Evolutionary conservation across 176 grass and related monocot species (phyloP).

Genomic region (Oryza rufipogon): DNA sequence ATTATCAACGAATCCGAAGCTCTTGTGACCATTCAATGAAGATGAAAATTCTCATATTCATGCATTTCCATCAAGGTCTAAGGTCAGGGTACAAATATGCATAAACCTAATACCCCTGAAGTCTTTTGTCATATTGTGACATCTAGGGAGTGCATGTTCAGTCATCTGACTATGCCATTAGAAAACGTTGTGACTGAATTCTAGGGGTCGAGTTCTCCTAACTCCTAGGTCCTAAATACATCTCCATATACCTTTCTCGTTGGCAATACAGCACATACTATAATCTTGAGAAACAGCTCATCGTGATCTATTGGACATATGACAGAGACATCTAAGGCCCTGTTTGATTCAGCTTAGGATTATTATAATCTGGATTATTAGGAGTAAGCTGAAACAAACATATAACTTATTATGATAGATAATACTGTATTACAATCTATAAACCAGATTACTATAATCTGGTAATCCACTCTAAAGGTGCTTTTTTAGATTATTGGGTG

Average conservation of each 20-base stretch:
- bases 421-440: too few species aligned
- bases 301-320: slow-evolving; percentile 8
- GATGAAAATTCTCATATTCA: background rate
- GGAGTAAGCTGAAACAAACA: too few species aligned
- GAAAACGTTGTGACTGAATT: background rate
- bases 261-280: background rate
- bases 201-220: background rate
- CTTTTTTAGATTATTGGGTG: too few species aligned
- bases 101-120: background rate
- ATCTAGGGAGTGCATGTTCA: background rate
- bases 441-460: too few species aligned
- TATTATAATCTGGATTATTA: too few species aligned
- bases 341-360: too few species aligned
- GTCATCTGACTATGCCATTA: background rate
- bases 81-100: background rate
- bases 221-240: background rate
- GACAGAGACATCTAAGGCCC: background rate
- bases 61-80: background rate
- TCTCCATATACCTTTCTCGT: background rate
- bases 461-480: too few species aligned
- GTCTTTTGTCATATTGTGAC: background rate
- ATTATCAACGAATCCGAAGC: background rate
- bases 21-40: background rate
- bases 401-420: too few species aligned
- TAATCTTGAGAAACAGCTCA: slow-evolving; percentile 8